Base-by-base conservation (phyloP, 1,139 yeast species). In the Yarrowia galli region DNA sequence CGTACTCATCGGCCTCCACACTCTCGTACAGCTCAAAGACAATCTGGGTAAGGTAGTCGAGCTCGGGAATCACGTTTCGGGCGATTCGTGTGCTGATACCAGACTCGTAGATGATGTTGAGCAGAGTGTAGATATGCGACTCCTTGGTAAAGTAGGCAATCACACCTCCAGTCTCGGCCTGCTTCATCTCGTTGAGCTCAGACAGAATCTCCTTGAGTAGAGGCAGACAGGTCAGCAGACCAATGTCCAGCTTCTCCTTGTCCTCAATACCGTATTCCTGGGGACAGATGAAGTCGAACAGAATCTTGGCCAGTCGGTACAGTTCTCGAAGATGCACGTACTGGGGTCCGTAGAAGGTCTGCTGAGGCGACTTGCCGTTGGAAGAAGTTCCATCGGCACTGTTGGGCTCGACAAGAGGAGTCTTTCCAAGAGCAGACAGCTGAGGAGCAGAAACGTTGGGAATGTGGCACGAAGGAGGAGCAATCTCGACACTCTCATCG, bases 241-340 rank as follows among this genome's bases (percentile, higher is more conserved):
- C 99, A 80, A 96, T 96, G 77, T 96, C 99, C 70, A 96, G 83
- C 76, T 96, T 96, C 77, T 96, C 99, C 75, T 90, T 91, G 75
- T 92, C 97, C 72, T 93, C 93, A 72, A 96, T 96, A 71, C 99
- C 99, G 76, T 96, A 96, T 76, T 96, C 99, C 78, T 96, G 98
- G 15, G 99, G 99, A 78, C 99, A 95, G 67, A 96, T 92, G 75
- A 95, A 95, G 79, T 96, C 99, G 79, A 96, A 96, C 71, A 96
- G 80, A 5, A 96, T 97, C 77, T 96, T 96, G 0, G 98, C 91
- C 68, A 96, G 82, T 71, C 95, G 83, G 77, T 93, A 96, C 69
- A 96, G 83, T 75, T 96, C 99, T 73, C 98, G 84, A 69, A 96
- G 82, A 71, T 92, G 85, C 32, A 90, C 89, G 77, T 85, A 92